Percentiles rank a stretch among this genome's conserved stretches.
Conservation (phyloP, 176 grass and related monocot species). For the Puya raimondii region DNA sequence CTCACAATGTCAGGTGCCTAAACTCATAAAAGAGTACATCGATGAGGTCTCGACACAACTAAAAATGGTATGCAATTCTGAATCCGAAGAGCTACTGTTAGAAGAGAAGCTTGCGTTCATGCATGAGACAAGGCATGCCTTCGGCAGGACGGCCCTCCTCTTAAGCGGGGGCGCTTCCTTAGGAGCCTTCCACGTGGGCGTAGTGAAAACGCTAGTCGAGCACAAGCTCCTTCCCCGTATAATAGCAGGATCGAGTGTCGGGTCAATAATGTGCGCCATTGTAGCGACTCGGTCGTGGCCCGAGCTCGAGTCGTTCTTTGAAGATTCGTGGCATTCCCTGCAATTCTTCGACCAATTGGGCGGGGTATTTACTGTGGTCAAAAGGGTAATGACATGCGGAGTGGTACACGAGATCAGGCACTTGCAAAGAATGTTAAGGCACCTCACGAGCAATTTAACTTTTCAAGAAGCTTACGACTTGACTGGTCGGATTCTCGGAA, state of each 20-base stretch:
- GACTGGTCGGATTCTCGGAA: conserved; percentile 72
- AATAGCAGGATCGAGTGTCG: conserved; percentile 83
- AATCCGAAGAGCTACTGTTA: conserved; percentile 76
- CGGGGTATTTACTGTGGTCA: conserved; percentile 70
- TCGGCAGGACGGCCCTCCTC: conserved; percentile 80
- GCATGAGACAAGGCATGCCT: conserved; percentile 92
- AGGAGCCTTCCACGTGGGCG: conserved; percentile 78
- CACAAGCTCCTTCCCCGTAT: conserved; percentile 81
- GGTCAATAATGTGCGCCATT: conserved; percentile 78
- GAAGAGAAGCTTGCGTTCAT: conserved; percentile 94
- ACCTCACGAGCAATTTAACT: conserved; percentile 88
- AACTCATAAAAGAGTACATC: conserved; percentile 92
- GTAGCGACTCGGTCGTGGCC: conserved; percentile 84
- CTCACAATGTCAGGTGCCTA: conserved; percentile 42
- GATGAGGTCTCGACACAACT: conserved; percentile 93
- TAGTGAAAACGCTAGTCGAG: conserved; percentile 87
- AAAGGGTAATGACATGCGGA: conserved; percentile 69
- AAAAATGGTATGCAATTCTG: conserved; percentile 76
- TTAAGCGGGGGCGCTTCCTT: conserved; percentile 87
- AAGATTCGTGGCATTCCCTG: conserved; percentile 75
- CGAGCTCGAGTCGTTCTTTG: conserved; percentile 83
- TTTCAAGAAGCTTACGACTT: conserved; percentile 98
- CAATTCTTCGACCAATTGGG: conserved; percentile 97
- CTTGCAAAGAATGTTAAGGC: conserved; percentile 57
- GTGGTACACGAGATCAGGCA: conserved; percentile 80